A percentile compares a stretch with the other conserved stretches of the same genome.
phyloP scores from a whole-genome alignment of 441 rosid species.

The Eruca vesicaria region DNA sequence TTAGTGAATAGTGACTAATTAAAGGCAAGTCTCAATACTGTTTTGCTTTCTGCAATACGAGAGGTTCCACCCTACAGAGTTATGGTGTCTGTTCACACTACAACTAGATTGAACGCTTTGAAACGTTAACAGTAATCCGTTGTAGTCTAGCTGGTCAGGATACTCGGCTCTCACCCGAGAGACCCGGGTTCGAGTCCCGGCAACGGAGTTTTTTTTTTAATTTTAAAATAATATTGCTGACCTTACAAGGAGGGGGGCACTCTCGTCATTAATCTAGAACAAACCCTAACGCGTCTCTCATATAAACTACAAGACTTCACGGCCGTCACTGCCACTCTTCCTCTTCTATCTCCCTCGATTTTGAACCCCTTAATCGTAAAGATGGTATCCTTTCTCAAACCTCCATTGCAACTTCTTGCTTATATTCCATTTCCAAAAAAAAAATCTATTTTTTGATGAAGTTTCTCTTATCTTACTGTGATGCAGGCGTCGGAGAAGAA shows the following conservation, averaged over 20 bases:
- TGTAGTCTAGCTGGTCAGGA: slow-evolving; percentile 98
- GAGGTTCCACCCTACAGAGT: too few species aligned
- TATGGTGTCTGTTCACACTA: too few species aligned
- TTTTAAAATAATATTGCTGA: background rate
- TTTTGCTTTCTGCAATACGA: too few species aligned
- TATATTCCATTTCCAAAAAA: background rate
- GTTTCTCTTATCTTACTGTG: background rate
- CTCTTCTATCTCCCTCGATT: background rate
- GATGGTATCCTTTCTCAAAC: slow-evolving; percentile 15
- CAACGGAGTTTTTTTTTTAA: slow-evolving; percentile 45
- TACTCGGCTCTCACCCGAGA: slow-evolving; percentile 98
- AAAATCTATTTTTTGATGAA: background rate
- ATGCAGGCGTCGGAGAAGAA: slow-evolving; percentile 89
- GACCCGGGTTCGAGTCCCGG: slow-evolving; percentile 93
- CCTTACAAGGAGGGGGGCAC: background rate
- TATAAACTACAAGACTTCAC: slow-evolving; percentile 6
- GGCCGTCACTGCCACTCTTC: too few species aligned
- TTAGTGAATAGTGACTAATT: background rate
- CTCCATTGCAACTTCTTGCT: background rate
- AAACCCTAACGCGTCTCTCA: background rate
- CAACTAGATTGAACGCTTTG: too few species aligned
- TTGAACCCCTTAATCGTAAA: background rate
- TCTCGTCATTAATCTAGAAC: slow-evolving; percentile 11
- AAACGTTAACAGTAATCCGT: too few species aligned
- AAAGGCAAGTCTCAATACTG: background rate